A percentile compares a stretch with the other conserved stretches of the same genome.
Evolutionary conservation across 495 filamentous ascomycete genomes (phyloP).

Genomic region (Tuber microsphaerosporum): DNA sequence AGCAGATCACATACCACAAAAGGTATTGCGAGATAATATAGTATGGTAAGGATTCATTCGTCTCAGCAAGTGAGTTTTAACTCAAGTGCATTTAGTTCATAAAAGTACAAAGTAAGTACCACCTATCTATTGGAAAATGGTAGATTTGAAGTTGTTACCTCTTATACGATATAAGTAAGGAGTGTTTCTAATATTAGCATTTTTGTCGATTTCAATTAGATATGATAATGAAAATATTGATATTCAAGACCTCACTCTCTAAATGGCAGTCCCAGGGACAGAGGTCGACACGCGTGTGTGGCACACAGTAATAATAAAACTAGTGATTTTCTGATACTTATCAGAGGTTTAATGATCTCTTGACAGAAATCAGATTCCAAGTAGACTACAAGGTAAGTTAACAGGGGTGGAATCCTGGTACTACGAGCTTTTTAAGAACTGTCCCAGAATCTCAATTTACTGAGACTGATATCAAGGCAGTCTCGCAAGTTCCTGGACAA

Average conservation of each 20-base stretch:
- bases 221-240: background rate
- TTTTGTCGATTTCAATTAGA: background rate
- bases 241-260: conserved; percentile 20
- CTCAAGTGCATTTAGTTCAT: too few species aligned
- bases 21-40: too few species aligned
- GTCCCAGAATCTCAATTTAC: background rate
- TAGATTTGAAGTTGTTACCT: too few species aligned
- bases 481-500: background rate
- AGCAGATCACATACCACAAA: too few species aligned
- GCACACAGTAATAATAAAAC: too few species aligned
- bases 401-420: background rate
- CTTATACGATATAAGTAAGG: too few species aligned
- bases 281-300: too few species aligned
- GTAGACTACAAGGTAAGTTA: background rate
- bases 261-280: conserved; percentile 29
- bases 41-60: too few species aligned
- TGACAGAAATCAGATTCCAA: conserved; percentile 12
- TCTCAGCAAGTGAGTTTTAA: too few species aligned
- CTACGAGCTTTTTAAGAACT: background rate
- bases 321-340: conserved; percentile 27
- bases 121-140: too few species aligned
- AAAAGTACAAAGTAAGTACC: too few species aligned
- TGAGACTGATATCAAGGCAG: background rate
- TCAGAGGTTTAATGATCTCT: conserved; percentile 12
- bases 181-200: too few species aligned